A percentile compares a stretch with the other conserved stretches of the same genome.
Evolutionary conservation across 129 eudicot genomes (phyloP).

Genomic region (Daucus carota): DNA sequence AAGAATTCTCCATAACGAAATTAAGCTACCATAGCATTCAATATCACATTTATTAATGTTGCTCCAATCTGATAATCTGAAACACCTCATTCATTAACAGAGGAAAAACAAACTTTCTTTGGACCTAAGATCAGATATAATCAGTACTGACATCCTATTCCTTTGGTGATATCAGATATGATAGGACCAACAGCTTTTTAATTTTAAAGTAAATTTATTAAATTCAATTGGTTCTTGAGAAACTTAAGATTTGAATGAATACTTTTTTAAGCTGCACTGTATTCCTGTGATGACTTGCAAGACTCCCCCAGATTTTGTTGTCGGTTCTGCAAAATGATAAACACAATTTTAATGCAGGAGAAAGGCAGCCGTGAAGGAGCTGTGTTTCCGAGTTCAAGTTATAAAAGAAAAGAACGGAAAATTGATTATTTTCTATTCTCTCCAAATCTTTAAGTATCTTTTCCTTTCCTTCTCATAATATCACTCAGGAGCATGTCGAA

Average conservation of each 20-base stretch:
- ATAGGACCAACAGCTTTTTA: not conserved
- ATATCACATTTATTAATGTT: not conserved
- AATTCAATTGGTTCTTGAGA: not conserved
- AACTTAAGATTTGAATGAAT: not conserved
- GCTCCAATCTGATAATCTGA: not conserved
- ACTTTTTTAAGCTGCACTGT: conserved; percentile 4
- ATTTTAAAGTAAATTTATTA: not conserved
- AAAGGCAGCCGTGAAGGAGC: not conserved
- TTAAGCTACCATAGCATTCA: not conserved
- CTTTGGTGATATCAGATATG: not conserved
- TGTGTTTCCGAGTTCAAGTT: too few species aligned
- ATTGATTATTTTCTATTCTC: too few species aligned
- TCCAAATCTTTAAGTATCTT: too few species aligned
- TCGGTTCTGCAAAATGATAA: conserved; percentile 37
- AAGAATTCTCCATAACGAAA: not conserved
- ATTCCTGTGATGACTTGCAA: conserved; percentile 21
- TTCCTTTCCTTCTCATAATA: too few species aligned
- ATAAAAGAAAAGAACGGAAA: too few species aligned
- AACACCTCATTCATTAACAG: not conserved
- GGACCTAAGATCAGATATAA: not conserved
- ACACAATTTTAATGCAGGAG: conserved; percentile 3
- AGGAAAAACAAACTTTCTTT: not conserved
- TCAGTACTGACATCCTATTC: not conserved
- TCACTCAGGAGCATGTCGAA: too few species aligned
- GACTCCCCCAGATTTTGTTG: conserved; percentile 32